These are phyloP conservation scores for Globisporangium nodosum DNA, from an alignment of 352 stramenopile species.

Conservation along the genomic window DNA sequence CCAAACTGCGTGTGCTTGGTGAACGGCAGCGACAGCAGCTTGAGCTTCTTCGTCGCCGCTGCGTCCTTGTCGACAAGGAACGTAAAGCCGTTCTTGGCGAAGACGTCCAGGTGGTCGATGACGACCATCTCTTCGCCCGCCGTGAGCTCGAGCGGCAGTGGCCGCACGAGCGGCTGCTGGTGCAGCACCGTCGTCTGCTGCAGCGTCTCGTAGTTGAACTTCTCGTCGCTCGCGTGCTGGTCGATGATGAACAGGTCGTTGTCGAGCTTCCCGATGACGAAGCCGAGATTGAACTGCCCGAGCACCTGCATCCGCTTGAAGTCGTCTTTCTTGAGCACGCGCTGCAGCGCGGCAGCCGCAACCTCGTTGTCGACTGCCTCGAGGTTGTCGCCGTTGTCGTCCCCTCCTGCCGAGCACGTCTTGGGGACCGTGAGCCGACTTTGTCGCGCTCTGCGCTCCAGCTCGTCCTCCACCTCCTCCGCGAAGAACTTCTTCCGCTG, in stretches of 20 bases:
- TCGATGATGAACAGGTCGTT: constrained; percentile 98
- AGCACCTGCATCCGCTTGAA: constrained; percentile 92
- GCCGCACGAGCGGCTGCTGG: constrained; percentile 92
- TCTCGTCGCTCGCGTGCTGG: constrained; percentile 98
- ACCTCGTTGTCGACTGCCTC: constrained; percentile 29
- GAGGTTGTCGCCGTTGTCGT: constrained; percentile 7
- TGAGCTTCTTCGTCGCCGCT: constrained; percentile 51
- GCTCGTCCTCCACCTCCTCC: constrained; percentile 33
- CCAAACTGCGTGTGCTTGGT: constrained; percentile 87
- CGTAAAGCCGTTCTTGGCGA: constrained; percentile 94
- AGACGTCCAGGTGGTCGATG: constrained; percentile 91
- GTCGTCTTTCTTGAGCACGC: constrained; percentile 88
- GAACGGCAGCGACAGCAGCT: constrained; percentile 79
- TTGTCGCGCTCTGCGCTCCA: constrained; percentile 14
- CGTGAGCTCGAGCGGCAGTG: constrained; percentile 89
- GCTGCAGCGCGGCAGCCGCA: constrained; percentile 45
- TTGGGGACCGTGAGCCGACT: constrained; percentile 30
- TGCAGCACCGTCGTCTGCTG: constrained; percentile 89
- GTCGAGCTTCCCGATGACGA: constrained; percentile 91
- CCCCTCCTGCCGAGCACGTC: constrained; percentile 22
- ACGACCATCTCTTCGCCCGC: constrained; percentile 93
- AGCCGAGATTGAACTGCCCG: constrained; percentile 98
- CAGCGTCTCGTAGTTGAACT: constrained; percentile 72
- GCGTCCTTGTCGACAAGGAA: constrained; percentile 47
- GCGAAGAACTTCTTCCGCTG: constrained; percentile 36